Evolutionary conservation across 768 basidiomycete species (phyloP).

Genomic region (Candolleomyces efflorescens): DNA sequence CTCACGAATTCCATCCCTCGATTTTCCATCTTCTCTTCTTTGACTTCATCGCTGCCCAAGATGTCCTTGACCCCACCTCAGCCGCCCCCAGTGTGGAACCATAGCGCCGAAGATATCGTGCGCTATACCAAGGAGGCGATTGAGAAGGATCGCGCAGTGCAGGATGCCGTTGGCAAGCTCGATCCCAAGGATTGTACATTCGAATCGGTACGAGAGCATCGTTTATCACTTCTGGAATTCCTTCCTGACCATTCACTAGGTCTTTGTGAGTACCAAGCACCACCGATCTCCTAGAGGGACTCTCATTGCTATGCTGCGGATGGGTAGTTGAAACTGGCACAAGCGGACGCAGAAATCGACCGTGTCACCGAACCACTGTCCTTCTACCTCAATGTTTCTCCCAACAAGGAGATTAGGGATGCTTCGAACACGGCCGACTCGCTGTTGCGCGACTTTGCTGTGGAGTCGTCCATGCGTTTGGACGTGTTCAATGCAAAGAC

Average conservation of each 20-base stretch:
- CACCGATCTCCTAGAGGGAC: not conserved
- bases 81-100: conserved; percentile 60
- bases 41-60: conserved; percentile 28
- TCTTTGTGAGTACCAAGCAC: conserved; percentile 57
- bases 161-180: conserved; percentile 59
- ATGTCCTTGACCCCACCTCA: conserved; percentile 62
- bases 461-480: conserved; percentile 76
- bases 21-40: conserved; percentile 20
- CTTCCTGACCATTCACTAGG: conserved; percentile 34
- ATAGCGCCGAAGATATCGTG: conserved; percentile 57
- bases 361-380: conserved; percentile 51
- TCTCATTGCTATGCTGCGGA: conserved; percentile 3
- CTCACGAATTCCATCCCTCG: not conserved
- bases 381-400: conserved; percentile 83
- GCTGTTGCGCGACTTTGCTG: conserved; percentile 63
- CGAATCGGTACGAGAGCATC: conserved; percentile 48
- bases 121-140: conserved; percentile 56
- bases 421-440: conserved; percentile 73
- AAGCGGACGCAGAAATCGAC: conserved; percentile 54
- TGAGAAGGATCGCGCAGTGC: conserved; percentile 45
- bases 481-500: conserved; percentile 76
- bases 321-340: conserved; percentile 52
- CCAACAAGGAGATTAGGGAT: conserved; percentile 72
- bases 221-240: conserved; percentile 1
- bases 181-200: conserved; percentile 57